A percentile compares a stretch with the other conserved stretches of the same genome.
phyloP scores from a whole-genome alignment of 2,329 filamentous ascomycete species.

The Cladophialophora immunda region DNA sequence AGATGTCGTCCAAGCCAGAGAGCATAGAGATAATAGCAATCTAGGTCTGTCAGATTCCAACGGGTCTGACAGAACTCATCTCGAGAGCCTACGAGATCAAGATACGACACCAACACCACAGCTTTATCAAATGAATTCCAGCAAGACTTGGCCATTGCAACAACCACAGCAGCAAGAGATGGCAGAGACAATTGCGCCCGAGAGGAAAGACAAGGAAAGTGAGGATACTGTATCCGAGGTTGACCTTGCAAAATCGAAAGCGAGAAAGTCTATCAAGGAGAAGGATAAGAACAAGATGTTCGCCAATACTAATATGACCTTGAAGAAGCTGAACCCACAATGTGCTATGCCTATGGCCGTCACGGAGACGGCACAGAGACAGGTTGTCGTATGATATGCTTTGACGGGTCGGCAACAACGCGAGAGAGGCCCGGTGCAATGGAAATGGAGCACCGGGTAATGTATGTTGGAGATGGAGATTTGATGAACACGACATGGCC shows the following conservation, averaged over 20 bases:
- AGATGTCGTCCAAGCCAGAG: conserved; percentile 8
- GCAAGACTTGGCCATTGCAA: conserved; percentile 16
- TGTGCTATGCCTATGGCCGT: conserved; percentile 34
- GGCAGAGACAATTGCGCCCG: background rate
- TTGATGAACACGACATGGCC: conserved; percentile 3
- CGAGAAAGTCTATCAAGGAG: conserved; percentile 8
- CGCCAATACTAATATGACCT: conserved; percentile 4
- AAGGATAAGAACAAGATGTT: conserved; percentile 30
- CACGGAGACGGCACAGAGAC: conserved; percentile 31
- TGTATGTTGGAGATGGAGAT: conserved; percentile 1
- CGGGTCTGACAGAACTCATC: conserved; percentile 9
- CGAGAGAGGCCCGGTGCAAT: background rate
- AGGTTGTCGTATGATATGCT: conserved; percentile 31
- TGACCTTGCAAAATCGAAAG: conserved; percentile 30
- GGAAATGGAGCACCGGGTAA: background rate
- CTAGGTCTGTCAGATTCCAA: background rate
- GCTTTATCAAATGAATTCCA: conserved; percentile 4
- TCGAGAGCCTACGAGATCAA: conserved; percentile 31
- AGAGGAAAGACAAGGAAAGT: background rate
- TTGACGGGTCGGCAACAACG: background rate
- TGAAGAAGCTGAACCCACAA: conserved; percentile 32
- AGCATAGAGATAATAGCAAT: background rate
- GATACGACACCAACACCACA: conserved; percentile 32
- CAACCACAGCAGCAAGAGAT: background rate
- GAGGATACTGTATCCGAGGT: conserved; percentile 22